Evolutionary conservation across 164 flowering plant genomes (phyloP).

Genomic region (Stephania cephalantha): DNA sequence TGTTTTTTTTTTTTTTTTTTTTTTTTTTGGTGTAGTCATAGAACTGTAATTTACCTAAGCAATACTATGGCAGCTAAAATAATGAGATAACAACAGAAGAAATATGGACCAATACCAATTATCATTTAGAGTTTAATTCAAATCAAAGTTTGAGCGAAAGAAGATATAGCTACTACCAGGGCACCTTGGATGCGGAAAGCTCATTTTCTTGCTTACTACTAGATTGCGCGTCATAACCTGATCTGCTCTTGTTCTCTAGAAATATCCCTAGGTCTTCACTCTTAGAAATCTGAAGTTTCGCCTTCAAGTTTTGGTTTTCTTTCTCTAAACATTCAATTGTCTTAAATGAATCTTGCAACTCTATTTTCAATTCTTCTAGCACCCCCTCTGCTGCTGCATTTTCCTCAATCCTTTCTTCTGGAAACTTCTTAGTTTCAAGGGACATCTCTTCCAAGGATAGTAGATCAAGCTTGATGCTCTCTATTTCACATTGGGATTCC

Average conservation of each 20-base stretch:
- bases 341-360: conserved; percentile 33
- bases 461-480: conserved; percentile 71
- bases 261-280: conserved; percentile 21
- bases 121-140: not conserved
- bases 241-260: conserved; percentile 20
- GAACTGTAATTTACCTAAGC: not conserved
- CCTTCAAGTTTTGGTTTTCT: conserved; percentile 49
- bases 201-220: conserved; percentile 20
- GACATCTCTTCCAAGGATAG: conserved; percentile 45
- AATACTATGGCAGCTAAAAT: not conserved
- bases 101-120: not conserved
- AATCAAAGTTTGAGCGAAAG: not conserved
- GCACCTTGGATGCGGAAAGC: conserved; percentile 20
- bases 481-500: conserved; percentile 82
- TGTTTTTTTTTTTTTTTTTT: too few species aligned
- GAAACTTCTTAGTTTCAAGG: conserved; percentile 42
- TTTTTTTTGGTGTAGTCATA: not conserved
- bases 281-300: conserved; percentile 37
- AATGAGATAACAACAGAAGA: not conserved
- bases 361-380: conserved; percentile 33
- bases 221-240: conserved; percentile 7
- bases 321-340: conserved; percentile 32
- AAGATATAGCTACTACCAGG: conserved; percentile 35
- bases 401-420: conserved; percentile 46
- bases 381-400: conserved; percentile 30